A percentile compares a stretch with the other conserved stretches of the same genome.
phyloP scores from a whole-genome alignment of 2,329 filamentous ascomycete species.

The Aspergillus sp. region DNA sequence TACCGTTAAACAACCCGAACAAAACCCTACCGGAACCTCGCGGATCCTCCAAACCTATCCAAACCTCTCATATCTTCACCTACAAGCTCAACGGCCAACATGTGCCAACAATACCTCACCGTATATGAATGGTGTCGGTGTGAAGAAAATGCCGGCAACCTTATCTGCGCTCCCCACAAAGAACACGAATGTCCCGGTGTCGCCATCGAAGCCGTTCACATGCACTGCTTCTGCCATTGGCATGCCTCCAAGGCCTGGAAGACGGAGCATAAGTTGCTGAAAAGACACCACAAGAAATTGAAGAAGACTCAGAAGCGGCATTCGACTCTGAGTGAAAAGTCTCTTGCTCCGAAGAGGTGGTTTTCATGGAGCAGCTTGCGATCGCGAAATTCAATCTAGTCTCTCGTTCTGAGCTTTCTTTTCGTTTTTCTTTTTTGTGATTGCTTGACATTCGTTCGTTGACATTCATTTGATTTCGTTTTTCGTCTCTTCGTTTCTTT shows the following conservation, averaged over 20 bases:
- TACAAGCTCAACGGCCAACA: constrained; percentile 6
- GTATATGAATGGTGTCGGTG: constrained; percentile 35
- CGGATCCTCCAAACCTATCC: not conserved
- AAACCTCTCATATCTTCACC: not conserved
- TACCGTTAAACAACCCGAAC: not conserved
- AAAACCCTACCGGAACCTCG: not conserved
- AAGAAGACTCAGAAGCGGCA: constrained; percentile 5
- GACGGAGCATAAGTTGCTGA: constrained; percentile 25
- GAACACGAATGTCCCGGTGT: constrained; percentile 24
- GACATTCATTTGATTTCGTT: no score
- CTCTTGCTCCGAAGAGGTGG: constrained; percentile 1
- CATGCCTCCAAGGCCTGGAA: constrained; percentile 29
- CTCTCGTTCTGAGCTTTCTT: not conserved
- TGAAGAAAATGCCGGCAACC: constrained; percentile 29
- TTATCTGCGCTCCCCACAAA: constrained; percentile 21
- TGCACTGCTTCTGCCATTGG: constrained; percentile 34
- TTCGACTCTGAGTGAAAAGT: constrained; percentile 6
- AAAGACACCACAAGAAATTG: constrained; percentile 14
- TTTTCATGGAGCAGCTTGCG: constrained; percentile 16
- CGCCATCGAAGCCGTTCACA: constrained; percentile 29
- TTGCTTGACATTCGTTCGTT: no score
- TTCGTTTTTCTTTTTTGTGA: no score
- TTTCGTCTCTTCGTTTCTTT: no score
- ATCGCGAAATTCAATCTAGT: constrained; percentile 10
- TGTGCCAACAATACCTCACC: constrained; percentile 34